A percentile compares a stretch with the other conserved stretches of the same genome.
Evolutionary conservation across 2,329 filamentous ascomycete genomes (phyloP).

Genomic region (Nemania sp.): DNA sequence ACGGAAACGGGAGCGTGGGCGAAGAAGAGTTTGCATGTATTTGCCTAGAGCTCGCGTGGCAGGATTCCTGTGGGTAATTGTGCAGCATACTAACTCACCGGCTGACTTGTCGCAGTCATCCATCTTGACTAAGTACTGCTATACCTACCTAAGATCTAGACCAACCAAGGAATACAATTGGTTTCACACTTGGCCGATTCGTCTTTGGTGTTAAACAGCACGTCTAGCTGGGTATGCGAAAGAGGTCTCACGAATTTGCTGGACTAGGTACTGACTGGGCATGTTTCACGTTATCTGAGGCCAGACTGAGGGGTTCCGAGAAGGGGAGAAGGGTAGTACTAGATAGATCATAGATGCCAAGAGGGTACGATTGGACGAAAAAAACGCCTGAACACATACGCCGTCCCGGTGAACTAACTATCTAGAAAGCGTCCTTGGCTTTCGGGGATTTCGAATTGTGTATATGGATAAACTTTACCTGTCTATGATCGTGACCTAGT

Average conservation of each 20-base stretch:
- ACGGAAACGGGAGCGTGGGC: background rate
- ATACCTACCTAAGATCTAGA: background rate
- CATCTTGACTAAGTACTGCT: background rate
- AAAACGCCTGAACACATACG: background rate
- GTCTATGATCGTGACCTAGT: background rate
- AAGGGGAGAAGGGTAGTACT: background rate
- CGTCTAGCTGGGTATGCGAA: background rate
- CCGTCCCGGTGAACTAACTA: too few relatives aligned
- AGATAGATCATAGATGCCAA: too few relatives aligned
- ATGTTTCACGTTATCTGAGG: conserved; percentile 4
- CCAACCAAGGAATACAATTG: background rate
- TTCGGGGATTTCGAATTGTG: background rate
- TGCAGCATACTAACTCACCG: background rate
- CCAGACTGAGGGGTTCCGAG: background rate
- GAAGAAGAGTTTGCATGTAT: background rate
- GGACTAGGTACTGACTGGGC: too few relatives aligned
- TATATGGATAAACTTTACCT: background rate
- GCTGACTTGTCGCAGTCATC: background rate
- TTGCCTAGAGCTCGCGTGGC: background rate
- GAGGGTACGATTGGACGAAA: too few relatives aligned
- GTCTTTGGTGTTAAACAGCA: too few relatives aligned
- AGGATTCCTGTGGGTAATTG: background rate
- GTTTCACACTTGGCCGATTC: background rate
- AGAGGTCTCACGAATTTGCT: background rate
- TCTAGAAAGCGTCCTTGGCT: too few relatives aligned